Base-by-base conservation (phyloP, 202 grass and related monocot species). In the Brachypodium distachyon region DNA sequence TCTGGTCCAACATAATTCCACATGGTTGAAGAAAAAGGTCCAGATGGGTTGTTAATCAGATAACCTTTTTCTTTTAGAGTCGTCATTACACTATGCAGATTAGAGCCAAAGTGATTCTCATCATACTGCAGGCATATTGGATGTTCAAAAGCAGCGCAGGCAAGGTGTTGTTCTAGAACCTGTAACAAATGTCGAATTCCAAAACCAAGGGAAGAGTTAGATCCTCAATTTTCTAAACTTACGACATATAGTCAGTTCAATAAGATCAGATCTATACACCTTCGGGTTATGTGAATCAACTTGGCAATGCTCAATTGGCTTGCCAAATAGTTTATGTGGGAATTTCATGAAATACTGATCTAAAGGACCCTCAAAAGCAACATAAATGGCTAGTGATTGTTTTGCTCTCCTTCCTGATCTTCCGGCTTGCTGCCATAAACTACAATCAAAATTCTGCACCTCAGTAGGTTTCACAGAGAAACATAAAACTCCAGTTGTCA, bases 281-380 rank as follows among this genome's bases (percentile, higher is more conserved):
- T 92, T 94, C 41, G 61, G 82, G 75, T 94, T 97, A 80, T 79
- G 76, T 67, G 91, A 83, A 79, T 97, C 91, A 73, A 97, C 89
- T 81, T 92, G 95, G 82, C 95, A 97, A 77, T 92, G 91, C 70
- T 97, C 95, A 54, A 97, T 94, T 71, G 91, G 77, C 47, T 85
- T 84, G 26, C 84, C 84, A 72, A 97, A 92, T 65, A 97, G 73
- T 69, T 94, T 98, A 55, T 88, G 67, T 67, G 95, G 89, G 76
- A 84, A 94, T 76, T 94, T 98, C 95, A 98, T 98, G 67, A 94
- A 98, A 79, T 94, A 92, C 52, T 98, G 95, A 94, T 98, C 95
- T 61, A 98, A 55, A 88, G 95, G 87, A 36, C 95, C 76, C 55
- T 92, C 91, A 82, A 98, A 94, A 75, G 89, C 91, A 81, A 98